Base-by-base conservation (phyloP, 2,329 filamentous ascomycete species). In the Monosporascus ibericus region DNA sequence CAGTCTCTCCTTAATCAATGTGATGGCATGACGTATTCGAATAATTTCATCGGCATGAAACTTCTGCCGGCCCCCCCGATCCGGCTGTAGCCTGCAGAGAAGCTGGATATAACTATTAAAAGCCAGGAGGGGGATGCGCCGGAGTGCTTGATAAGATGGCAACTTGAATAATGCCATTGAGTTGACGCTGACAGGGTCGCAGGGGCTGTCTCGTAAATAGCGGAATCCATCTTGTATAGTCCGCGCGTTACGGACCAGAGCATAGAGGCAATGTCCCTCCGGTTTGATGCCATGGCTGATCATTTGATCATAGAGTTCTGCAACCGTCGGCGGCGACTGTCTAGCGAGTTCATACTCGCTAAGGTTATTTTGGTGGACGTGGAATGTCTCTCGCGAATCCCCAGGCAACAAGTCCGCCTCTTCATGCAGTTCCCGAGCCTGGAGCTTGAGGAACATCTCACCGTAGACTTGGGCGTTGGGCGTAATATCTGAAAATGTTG, bases 311-410 rank as follows among this genome's bases (percentile, higher is more conserved):
- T 86, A 87, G 4, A 92, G 72, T 48, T 79, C 72, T 5, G 75
- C 68, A 11, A 84, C 68, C 1, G 73, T 76, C 2, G 87, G 87
- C 1, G 86, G 81, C 15, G 75, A 71, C 44, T 83, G 70, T n/a
- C 81, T 75, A 39, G 82, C 77, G 58, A 81, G 81, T 52, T 88
- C 86, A 51, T 84, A 81, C n/a, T 84, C 78, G 53, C 75, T 87
- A 61, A 76, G 77, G 66, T 76, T 88, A 66, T 72, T 70, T 51
- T 81, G 75, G 20, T 84, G 70, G 20, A 82, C 75, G 1, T 80
- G 74, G 14, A 77, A 69, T 8, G 77, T 71, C 62, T 86, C 82
- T 55, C 69, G 75, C 39, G 72, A 72, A 59, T 88, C 86, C 14
- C 87, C 87, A 6, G 86, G 82, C 2, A 81, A 63, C 15, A 74